These are phyloP conservation scores for Kodamaea ohmeri DNA, from an alignment of 1,139 yeast species.

Conservation along the genomic window DNA sequence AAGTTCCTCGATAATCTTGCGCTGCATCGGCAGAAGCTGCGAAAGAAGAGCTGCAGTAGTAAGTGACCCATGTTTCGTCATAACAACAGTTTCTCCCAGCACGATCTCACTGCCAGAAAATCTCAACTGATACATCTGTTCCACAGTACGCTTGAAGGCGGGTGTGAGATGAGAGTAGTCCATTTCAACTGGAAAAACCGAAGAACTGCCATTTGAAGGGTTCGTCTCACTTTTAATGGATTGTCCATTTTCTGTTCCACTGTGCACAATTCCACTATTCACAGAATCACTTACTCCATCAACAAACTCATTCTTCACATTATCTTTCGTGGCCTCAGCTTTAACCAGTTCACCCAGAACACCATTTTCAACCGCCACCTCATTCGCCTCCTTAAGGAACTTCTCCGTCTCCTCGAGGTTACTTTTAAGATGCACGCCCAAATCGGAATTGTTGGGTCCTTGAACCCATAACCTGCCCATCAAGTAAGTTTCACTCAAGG, in stretches of 20 bases:
- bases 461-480: conserved; percentile 94
- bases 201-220: background rate
- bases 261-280: background rate
- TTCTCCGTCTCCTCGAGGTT: conserved; percentile 26
- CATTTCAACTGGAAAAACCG: conserved; percentile 10
- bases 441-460: conserved; percentile 78
- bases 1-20: conserved; percentile 68
- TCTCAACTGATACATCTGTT: conserved; percentile 19
- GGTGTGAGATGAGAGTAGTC: conserved; percentile 12
- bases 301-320: background rate
- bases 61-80: conserved; percentile 46
- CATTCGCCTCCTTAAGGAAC: conserved; percentile 1
- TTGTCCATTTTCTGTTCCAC: background rate
- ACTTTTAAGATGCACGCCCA: conserved; percentile 39
- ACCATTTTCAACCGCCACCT: too few species aligned
- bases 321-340: background rate
- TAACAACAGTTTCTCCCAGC: conserved; percentile 20
- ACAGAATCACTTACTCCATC: too few species aligned
- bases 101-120: conserved; percentile 20
- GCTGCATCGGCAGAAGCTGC: conserved; percentile 46
- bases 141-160: conserved; percentile 21
- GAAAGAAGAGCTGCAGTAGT: conserved; percentile 19
- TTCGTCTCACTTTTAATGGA: background rate
- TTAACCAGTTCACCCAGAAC: too few species aligned
- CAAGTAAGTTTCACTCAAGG: conserved; percentile 58